These are phyloP conservation scores for Silene coronaria DNA, from an alignment of 179 eudicot genomes.

Conservation along the genomic window DNA sequence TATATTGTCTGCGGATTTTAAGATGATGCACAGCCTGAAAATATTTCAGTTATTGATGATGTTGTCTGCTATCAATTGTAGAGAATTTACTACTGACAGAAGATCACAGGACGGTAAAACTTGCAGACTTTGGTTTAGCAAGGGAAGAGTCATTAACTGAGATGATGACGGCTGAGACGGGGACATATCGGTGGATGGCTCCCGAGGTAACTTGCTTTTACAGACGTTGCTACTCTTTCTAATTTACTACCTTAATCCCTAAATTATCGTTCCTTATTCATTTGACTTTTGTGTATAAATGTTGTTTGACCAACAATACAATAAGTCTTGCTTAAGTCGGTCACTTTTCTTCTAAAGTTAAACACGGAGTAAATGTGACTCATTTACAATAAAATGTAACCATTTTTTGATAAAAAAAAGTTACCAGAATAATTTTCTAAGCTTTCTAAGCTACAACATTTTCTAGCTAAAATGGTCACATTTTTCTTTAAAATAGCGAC, in stretches of 20 bases:
- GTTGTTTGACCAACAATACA: neutral
- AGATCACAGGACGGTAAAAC: slow-evolving; percentile 62
- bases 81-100: slow-evolving; percentile 70
- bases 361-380: too few species aligned
- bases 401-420: too few species aligned
- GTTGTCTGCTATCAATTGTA: slow-evolving; percentile 29
- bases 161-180: slow-evolving; percentile 91
- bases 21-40: neutral
- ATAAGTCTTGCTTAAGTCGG: too few species aligned
- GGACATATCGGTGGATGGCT: slow-evolving; percentile 91
- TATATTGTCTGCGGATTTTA: slow-evolving; percentile 13
- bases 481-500: too few species aligned
- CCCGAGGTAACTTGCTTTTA: slow-evolving; percentile 56
- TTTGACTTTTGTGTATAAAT: neutral
- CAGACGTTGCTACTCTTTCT: neutral
- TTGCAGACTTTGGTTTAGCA: slow-evolving; percentile 80
- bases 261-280: neutral
- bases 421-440: too few species aligned
- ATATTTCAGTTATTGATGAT: neutral
- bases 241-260: neutral
- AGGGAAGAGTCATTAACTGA: slow-evolving; percentile 77
- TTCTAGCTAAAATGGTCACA: too few species aligned
- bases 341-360: too few species aligned
- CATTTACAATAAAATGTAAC: too few species aligned
- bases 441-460: too few species aligned